Conservation (phyloP, 306 rosid species). For the Prunus campanulata region DNA sequence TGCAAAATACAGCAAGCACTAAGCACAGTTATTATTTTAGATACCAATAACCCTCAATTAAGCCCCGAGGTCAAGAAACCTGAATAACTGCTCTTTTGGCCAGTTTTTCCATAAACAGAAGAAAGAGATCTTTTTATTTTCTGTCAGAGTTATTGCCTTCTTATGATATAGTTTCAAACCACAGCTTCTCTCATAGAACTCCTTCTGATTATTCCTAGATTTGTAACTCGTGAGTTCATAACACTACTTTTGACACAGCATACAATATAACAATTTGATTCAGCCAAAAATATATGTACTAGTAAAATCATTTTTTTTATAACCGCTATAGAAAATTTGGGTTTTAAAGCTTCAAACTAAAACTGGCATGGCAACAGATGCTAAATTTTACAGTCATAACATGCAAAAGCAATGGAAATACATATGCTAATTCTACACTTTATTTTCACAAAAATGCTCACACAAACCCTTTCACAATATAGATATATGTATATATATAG, state of each 20-base stretch:
- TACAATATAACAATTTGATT: background rate
- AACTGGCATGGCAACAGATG: background rate
- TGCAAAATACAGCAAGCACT: background rate
- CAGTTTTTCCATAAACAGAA: background rate
- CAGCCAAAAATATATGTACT: background rate
- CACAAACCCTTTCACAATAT: background rate
- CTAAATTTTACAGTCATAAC: background rate
- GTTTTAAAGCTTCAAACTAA: no score
- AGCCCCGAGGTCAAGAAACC: no score
- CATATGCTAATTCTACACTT: background rate
- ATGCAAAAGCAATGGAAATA: background rate
- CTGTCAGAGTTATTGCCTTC: background rate
- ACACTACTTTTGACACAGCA: background rate
- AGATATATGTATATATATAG: no score
- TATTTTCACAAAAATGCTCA: background rate
- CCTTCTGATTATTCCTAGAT: background rate
- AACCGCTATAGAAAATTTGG: no score
- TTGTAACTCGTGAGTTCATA: background rate
- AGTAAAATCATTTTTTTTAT: background rate
- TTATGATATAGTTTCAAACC: no score
- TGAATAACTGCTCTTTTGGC: background rate
- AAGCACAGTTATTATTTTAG: no score
- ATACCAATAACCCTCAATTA: background rate
- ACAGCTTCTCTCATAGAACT: background rate
- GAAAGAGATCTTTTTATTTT: background rate